A percentile compares a stretch with the other conserved stretches of the same genome.
Evolutionary conservation across 169 alveolate genomes (phyloP).

Genomic region (Nephromyces sp.): DNA sequence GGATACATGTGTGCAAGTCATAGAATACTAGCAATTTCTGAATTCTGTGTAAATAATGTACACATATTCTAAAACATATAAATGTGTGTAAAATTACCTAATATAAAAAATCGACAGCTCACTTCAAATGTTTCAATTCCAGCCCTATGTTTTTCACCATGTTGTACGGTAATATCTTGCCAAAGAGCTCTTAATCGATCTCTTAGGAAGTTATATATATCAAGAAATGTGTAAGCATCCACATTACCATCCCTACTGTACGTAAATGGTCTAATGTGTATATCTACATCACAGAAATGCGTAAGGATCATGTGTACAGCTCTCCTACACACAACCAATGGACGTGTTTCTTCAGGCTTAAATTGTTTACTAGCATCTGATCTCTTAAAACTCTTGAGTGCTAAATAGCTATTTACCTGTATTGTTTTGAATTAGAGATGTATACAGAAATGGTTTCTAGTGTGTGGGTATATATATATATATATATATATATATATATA

Average conservation of each 20-base stretch:
- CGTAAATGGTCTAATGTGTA: constrained; percentile 17
- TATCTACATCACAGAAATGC: constrained; percentile 61
- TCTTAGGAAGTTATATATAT: constrained; percentile 62
- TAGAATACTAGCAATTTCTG: too few species aligned
- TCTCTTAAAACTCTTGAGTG: constrained; percentile 65
- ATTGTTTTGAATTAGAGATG: not conserved
- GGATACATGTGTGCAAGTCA: too few species aligned
- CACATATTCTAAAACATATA: too few species aligned
- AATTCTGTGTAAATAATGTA: too few species aligned
- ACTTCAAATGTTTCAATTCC: constrained; percentile 63
- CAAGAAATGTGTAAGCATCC: constrained; percentile 46
- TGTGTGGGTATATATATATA: too few species aligned
- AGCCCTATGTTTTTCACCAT: constrained; percentile 61
- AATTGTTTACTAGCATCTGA: constrained; percentile 67
- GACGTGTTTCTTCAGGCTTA: constrained; percentile 55
- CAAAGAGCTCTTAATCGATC: constrained; percentile 68
- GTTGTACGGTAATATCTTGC: constrained; percentile 75
- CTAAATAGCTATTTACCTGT: constrained; percentile 49
- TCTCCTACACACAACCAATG: constrained; percentile 69
- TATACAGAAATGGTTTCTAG: not conserved
- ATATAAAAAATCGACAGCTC: constrained; percentile 55
- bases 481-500: too few species aligned
- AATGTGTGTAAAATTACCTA: too few species aligned
- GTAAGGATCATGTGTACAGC: constrained; percentile 52
- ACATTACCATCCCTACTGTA: constrained; percentile 39